Conservation (phyloP, 257 asterid genomes). For the Solanum pennellii region DNA sequence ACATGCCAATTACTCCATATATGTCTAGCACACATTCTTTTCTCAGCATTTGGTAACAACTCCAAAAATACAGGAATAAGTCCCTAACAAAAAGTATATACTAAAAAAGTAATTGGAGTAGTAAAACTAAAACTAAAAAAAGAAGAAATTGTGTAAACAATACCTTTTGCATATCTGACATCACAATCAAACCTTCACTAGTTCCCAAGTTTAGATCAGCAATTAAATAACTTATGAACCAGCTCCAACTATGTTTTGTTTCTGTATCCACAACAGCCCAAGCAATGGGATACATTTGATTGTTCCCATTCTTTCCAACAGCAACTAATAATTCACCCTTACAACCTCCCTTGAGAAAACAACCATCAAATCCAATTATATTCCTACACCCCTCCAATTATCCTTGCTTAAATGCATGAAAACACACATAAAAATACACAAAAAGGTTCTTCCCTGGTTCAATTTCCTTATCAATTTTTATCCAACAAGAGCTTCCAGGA, state of each 20-base stretch:
- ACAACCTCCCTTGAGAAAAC: not conserved
- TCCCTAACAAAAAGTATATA: too few relatives aligned
- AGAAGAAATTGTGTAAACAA: not conserved
- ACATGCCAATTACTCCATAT: too few relatives aligned
- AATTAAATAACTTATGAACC: not conserved
- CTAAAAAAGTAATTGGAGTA: too few relatives aligned
- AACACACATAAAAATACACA: too few relatives aligned
- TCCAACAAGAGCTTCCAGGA: not conserved
- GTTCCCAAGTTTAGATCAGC: not conserved
- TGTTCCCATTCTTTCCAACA: not conserved
- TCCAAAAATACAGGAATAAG: too few relatives aligned
- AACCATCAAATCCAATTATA: not conserved
- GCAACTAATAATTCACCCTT: not conserved
- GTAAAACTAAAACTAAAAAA: too few relatives aligned
- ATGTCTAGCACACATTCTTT: too few relatives aligned
- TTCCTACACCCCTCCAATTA: not conserved
- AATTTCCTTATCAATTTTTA: not conserved
- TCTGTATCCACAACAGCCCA: not conserved
- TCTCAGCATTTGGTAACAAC: too few relatives aligned
- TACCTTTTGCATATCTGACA: not conserved
- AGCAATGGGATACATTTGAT: not conserved
- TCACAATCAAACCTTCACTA: not conserved
- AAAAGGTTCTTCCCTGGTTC: not conserved
- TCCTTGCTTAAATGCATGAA: not conserved
- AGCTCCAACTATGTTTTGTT: not conserved